These are phyloP conservation scores for Plantago lanceolata DNA, from an alignment of 305 asterid genomes.

Conservation along the genomic window DNA sequence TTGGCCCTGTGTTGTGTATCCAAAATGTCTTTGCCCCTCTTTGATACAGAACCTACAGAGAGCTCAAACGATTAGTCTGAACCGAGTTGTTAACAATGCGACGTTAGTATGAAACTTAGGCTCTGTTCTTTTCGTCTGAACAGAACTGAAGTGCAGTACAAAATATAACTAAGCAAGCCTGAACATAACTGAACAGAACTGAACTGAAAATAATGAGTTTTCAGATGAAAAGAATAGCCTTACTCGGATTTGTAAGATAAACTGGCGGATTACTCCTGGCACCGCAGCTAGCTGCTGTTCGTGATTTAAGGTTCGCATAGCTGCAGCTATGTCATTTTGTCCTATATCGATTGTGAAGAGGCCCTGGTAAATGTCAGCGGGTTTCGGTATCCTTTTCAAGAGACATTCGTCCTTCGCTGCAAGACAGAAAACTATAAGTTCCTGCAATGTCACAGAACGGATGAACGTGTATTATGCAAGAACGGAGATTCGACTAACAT, in stretches of 20 bases:
- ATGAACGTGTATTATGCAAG: too few species aligned
- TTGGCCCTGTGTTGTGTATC: constrained; percentile 42
- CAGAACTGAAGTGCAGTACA: too few species aligned
- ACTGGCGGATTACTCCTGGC: constrained; percentile 36
- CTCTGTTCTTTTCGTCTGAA: too few species aligned
- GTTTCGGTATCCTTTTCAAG: constrained; percentile 40
- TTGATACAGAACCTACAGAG: constrained; percentile 31
- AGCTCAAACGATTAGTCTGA: constrained; percentile 23
- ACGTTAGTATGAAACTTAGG: too few species aligned
- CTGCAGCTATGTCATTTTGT: constrained; percentile 60
- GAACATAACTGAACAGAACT: too few species aligned
- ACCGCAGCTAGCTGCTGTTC: constrained; percentile 37
- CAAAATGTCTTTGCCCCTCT: constrained; percentile 47
- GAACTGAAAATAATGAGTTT: too few species aligned
- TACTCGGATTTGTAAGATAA: constrained; percentile 45
- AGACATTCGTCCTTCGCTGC: constrained; percentile 22
- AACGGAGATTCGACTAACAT: constrained; percentile 5
- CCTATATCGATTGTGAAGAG: constrained; percentile 66
- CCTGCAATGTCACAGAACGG: background rate
- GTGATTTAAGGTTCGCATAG: constrained; percentile 29
- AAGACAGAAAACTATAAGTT: background rate
- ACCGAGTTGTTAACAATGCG: too few species aligned
- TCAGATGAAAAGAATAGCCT: too few species aligned
- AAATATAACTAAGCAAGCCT: too few species aligned
- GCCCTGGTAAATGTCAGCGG: constrained; percentile 47